Percentiles rank a stretch among this genome's conserved stretches.
Evolutionary conservation across 2,329 filamentous ascomycete genomes (phyloP).

Genomic region (Thelonectria olida): DNA sequence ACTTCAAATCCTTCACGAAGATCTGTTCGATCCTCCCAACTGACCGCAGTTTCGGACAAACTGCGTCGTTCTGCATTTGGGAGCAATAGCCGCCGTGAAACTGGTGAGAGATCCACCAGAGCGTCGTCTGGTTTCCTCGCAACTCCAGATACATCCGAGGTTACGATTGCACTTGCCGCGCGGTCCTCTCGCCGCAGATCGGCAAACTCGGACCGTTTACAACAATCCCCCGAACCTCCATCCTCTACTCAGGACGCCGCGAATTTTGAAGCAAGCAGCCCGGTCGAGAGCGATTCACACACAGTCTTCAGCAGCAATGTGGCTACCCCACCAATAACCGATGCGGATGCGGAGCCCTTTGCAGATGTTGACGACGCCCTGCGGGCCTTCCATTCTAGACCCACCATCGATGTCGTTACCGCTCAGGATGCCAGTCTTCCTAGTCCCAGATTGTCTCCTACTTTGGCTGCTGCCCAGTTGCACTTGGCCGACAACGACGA

Average conservation of each 20-base stretch:
- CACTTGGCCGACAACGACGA: conserved; percentile 57
- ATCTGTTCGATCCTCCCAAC: conserved; percentile 40
- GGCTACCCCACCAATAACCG: conserved; percentile 79
- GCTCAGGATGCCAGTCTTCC: conserved; percentile 92
- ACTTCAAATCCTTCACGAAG: conserved; percentile 37
- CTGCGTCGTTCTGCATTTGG: conserved; percentile 46
- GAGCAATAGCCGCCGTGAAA: conserved; percentile 37
- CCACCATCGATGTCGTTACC: conserved; percentile 73
- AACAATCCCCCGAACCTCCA: conserved; percentile 56
- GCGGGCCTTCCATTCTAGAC: conserved; percentile 58
- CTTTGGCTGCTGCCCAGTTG: conserved; percentile 75
- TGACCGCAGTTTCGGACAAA: conserved; percentile 46
- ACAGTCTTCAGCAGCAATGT: conserved; percentile 71
- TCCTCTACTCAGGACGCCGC: conserved; percentile 46
- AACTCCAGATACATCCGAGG: conserved; percentile 67
- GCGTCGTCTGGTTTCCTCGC: conserved; percentile 52
- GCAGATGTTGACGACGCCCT: conserved; percentile 59
- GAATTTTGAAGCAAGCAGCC: conserved; percentile 60
- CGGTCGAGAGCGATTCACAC: conserved; percentile 63
- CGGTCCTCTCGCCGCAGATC: conserved; percentile 52
- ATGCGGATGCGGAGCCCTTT: conserved; percentile 73
- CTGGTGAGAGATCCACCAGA: conserved; percentile 36
- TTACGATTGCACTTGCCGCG: conserved; percentile 41
- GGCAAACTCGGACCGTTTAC: conserved; percentile 51
- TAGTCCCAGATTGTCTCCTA: conserved; percentile 93